These are phyloP conservation scores for Aureobasidium sp. DNA, from an alignment of 2,329 filamentous ascomycete species.

Conservation along the genomic window DNA sequence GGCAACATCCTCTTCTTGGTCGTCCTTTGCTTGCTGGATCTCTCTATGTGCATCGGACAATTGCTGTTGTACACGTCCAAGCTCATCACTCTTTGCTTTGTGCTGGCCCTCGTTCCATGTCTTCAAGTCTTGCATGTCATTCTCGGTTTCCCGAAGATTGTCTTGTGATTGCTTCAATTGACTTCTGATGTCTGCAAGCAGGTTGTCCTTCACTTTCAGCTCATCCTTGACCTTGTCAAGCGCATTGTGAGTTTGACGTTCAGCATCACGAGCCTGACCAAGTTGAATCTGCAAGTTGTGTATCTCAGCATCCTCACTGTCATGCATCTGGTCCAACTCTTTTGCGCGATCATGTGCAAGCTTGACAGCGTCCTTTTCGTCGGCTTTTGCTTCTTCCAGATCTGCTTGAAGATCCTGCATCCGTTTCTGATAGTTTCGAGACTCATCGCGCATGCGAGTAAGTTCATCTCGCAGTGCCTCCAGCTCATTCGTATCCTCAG, in stretches of 20 bases:
- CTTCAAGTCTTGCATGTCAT: conserved; percentile 4
- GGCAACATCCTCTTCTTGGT: background rate
- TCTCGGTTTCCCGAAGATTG: background rate
- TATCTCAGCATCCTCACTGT: conserved; percentile 16
- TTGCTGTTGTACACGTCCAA: conserved; percentile 3
- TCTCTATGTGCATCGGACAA: background rate
- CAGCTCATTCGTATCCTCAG: conserved; percentile 18
- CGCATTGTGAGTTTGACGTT: background rate
- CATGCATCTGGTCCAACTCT: conserved; percentile 13
- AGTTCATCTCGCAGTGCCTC: conserved; percentile 18
- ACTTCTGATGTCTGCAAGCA: background rate
- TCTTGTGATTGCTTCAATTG: conserved; percentile 4
- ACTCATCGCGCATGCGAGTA: background rate
- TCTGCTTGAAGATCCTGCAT: conserved; percentile 13
- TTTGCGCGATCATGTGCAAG: conserved; percentile 8
- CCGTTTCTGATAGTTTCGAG: background rate
- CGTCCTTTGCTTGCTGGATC: background rate
- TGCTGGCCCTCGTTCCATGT: background rate
- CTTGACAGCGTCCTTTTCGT: background rate
- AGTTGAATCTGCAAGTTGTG: conserved; percentile 13
- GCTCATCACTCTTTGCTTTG: background rate
- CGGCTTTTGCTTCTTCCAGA: background rate
- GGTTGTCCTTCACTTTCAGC: background rate
- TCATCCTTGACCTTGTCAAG: conserved; percentile 7
- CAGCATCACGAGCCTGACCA: conserved; percentile 5